Percentiles rank a stretch among this genome's conserved stretches.
phyloP scores from a whole-genome alignment of 345 rosid genomes.

The Boechera stricta region DNA sequence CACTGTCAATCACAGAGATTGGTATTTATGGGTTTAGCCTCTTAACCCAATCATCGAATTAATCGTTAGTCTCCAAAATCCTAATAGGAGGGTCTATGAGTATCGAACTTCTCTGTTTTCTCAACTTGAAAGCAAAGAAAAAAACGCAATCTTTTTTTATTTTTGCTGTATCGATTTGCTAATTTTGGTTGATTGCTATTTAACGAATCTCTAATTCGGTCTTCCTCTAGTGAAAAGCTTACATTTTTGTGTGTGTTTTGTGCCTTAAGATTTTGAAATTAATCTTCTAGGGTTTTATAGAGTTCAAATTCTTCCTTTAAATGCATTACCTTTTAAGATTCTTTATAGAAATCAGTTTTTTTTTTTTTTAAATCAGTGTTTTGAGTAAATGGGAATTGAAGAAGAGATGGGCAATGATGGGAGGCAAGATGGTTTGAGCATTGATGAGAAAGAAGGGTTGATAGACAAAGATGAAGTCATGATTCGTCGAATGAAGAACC shows the following conservation, averaged over 20 bases:
- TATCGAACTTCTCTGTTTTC: slow-evolving; percentile 25
- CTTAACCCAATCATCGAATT: slow-evolving; percentile 1
- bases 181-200: neutral
- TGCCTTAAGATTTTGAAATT: slow-evolving; percentile 4
- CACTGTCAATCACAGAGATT: slow-evolving; percentile 24
- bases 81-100: neutral
- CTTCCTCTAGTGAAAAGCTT: neutral
- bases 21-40: slow-evolving; percentile 15
- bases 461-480: slow-evolving; percentile 44
- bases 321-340: slow-evolving; percentile 2
- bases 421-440: slow-evolving; percentile 44
- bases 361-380: neutral
- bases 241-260: slow-evolving; percentile 20
- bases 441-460: slow-evolving; percentile 44
- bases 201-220: neutral
- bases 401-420: slow-evolving; percentile 47
- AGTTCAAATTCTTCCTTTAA: neutral
- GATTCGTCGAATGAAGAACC: slow-evolving; percentile 71
- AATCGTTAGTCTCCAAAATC: neutral
- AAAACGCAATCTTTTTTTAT: slow-evolving; percentile 16
- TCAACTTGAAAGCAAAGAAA: neutral
- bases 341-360: neutral
- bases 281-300: slow-evolving; percentile 21
- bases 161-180: neutral
- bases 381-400: slow-evolving; percentile 50